Evolutionary conservation across 345 rosid species (phyloP).

Genomic region (Eucalyptus rudis): DNA sequence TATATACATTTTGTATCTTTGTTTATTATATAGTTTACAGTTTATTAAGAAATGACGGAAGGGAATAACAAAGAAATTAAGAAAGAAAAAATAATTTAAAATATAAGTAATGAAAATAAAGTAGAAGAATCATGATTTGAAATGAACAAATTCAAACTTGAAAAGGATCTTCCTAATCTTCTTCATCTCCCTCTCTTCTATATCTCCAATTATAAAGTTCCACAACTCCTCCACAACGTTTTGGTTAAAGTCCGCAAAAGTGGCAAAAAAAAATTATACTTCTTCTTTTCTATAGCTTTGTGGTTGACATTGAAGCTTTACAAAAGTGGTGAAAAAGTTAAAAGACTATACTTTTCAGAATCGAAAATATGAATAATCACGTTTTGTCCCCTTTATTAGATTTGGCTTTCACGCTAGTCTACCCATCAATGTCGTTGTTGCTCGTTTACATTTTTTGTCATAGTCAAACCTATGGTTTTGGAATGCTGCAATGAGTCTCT

Average conservation of each 20-base stretch:
- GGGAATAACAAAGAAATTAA: neutral
- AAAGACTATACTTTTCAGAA: fast-evolving
- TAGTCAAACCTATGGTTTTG: neutral
- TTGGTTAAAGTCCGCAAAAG: neutral
- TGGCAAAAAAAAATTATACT: neutral
- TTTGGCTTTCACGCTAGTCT: neutral
- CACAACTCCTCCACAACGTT: neutral
- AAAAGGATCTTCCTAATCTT: neutral
- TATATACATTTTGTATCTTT: too few relatives aligned
- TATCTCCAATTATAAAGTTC: too few relatives aligned
- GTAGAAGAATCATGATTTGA: too few relatives aligned
- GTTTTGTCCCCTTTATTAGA: neutral
- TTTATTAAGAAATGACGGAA: too few relatives aligned
- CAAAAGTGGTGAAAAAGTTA: too few relatives aligned
- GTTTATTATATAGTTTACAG: too few relatives aligned
- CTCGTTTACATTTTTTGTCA: neutral
- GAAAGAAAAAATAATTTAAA: too few relatives aligned
- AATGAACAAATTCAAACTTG: neutral
- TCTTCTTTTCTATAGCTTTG: neutral
- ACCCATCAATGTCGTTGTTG: neutral
- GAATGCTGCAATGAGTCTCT: neutral
- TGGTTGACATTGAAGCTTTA: neutral
- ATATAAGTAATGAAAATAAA: too few relatives aligned
- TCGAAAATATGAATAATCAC: neutral
- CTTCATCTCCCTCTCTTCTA: neutral